phyloP scores from a whole-genome alignment of 116 monocot genomes.

The Phalaenopsis hybrid region DNA sequence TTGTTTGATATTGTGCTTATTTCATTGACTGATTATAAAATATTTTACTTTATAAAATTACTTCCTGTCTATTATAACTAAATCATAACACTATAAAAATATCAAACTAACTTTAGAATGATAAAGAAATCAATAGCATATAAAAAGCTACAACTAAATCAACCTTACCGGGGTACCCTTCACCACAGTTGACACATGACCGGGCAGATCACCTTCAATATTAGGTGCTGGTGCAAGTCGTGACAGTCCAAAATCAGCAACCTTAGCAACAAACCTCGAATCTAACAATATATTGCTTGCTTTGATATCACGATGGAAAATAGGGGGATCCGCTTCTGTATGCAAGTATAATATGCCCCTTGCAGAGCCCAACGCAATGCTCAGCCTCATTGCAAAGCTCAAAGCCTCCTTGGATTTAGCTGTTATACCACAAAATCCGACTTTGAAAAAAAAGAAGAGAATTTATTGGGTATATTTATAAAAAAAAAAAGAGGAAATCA shows the following conservation, averaged over 20 bases:
- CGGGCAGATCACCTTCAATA: conserved; percentile 38
- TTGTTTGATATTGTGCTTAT: too few species aligned
- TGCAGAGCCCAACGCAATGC: conserved; percentile 48
- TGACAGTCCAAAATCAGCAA: conserved; percentile 77
- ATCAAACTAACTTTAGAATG: neutral
- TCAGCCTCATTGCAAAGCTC: conserved; percentile 47
- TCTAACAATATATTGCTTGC: conserved; percentile 69
- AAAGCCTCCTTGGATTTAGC: conserved; percentile 34
- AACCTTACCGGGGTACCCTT: conserved; percentile 71
- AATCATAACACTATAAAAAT: neutral
- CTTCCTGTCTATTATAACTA: neutral
- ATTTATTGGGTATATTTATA: neutral
- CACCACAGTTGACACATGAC: conserved; percentile 64
- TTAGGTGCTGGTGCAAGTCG: conserved; percentile 56
- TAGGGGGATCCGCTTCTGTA: conserved; percentile 70
- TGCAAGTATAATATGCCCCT: conserved; percentile 63
- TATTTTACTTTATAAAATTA: too few species aligned
- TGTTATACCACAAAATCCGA: conserved; percentile 26
- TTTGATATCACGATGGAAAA: conserved; percentile 72
- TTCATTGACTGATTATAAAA: too few species aligned
- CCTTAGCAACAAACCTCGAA: conserved; percentile 52
- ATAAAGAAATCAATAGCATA: neutral
- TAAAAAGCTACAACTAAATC: neutral
- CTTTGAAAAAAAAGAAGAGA: neutral
- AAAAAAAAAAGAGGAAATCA: neutral